Base-by-base conservation (phyloP, 75 land plant species). In the Isoetes taiwanensis region DNA sequence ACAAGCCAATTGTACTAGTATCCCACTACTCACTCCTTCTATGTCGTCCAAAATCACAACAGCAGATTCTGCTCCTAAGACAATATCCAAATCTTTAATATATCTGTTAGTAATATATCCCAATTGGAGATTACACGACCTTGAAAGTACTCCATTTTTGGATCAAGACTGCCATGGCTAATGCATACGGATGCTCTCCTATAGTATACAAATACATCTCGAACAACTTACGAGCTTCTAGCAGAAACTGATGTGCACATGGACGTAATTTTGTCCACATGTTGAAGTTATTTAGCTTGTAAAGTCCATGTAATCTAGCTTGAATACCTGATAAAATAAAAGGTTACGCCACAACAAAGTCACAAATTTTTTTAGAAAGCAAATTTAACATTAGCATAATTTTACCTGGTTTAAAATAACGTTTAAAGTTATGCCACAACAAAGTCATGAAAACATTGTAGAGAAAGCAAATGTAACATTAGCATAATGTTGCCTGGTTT, bases 201-300 rank as follows among this genome's bases (percentile, higher is more conserved):
- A 46, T 46, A 19, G 50, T 46, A 23, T 46, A 46, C 50, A 46
- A 16, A 46, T 46, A 46, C 50, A 46, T 6, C 19, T 46, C 50
- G n/a, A 8, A 46, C 19, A 46, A n/a, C 25, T 46, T 46, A 23
- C 50, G 16, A 19, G 16, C 50, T 46, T 46, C 50, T 19, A 19
- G 25, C 16, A 46, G 50, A 16, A 46, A 46, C 50, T 46, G 16
- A 16, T 46, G 50, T 6, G 50, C 50, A 23, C 4, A 46, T 19
- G 50, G 50, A 16, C 50, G 50, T 23, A 46, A 23, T n/a, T 46
- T 46, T 46, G 50, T 46, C 50, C 50, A 46, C 50, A 46, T 6
- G 6, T 46, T 19, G 8, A 46, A 6, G n/a, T 23, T 23, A 23
- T 46, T 19, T 6, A 46, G 5, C 50, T n/a, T 5, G 50, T 46